These are phyloP conservation scores for Clavispora santaluciae DNA, from an alignment of 805 yeast genomes.

Conservation along the genomic window DNA sequence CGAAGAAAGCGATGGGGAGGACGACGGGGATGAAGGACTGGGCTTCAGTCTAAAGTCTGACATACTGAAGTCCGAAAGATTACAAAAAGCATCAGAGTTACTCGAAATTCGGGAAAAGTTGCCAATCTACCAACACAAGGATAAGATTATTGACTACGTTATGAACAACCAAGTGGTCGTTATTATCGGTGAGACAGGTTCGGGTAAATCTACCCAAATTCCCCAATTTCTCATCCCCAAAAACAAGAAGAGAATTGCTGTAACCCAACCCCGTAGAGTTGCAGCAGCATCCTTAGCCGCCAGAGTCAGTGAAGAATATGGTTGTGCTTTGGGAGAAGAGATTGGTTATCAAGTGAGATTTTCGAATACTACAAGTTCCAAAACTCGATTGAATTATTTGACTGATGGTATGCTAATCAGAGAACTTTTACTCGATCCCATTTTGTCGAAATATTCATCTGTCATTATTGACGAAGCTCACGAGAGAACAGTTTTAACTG, in stretches of 20 bases:
- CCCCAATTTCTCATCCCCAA: constrained; percentile 79
- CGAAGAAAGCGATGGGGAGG: constrained; percentile 33
- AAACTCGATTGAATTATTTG: constrained; percentile 73
- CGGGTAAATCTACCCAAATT: constrained; percentile 95
- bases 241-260: constrained; percentile 61
- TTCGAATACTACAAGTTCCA: constrained; percentile 56
- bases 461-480: constrained; percentile 95
- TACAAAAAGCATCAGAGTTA: constrained; percentile 40
- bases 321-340: constrained; percentile 67
- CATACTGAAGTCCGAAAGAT: constrained; percentile 22
- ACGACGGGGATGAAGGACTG: constrained; percentile 19
- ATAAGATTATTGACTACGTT: constrained; percentile 54
- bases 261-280: constrained; percentile 96
- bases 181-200: constrained; percentile 94
- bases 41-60: constrained; percentile 8
- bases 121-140: constrained; percentile 74
- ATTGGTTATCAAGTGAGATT: constrained; percentile 95
- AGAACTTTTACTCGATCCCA: constrained; percentile 76
- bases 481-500: constrained; percentile 91
- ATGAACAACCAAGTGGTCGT: constrained; percentile 61
- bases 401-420: constrained; percentile 98
- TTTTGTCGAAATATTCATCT: constrained; percentile 61
- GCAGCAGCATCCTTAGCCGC: constrained; percentile 94
- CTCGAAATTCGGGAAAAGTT: constrained; percentile 51
- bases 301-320: constrained; percentile 87